A percentile compares a stretch with the other conserved stretches of the same genome.
Evolutionary conservation across 2,329 filamentous ascomycete species (phyloP).

Genomic region (Hymenoscyphus salicellus): DNA sequence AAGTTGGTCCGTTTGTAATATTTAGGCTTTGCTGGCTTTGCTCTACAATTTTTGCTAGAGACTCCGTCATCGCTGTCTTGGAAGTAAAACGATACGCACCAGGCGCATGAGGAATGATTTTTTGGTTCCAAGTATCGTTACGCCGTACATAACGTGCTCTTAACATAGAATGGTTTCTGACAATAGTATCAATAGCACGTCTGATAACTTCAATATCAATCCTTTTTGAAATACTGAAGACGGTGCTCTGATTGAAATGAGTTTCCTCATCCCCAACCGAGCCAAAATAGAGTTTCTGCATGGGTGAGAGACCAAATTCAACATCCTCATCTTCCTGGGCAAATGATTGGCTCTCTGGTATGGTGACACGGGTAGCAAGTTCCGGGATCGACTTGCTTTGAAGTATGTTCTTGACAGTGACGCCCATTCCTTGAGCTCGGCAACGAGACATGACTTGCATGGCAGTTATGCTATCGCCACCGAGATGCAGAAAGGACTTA

Average conservation of each 20-base stretch:
- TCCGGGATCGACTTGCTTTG: conserved; percentile 16
- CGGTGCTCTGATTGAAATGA: conserved; percentile 18
- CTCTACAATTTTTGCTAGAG: conserved; percentile 15
- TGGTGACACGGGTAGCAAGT: conserved; percentile 11
- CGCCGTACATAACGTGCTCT: conserved; percentile 37
- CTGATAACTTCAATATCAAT: background rate
- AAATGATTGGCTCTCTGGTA: background rate
- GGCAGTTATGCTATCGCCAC: conserved; percentile 37
- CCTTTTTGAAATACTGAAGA: background rate
- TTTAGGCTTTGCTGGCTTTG: conserved; percentile 36
- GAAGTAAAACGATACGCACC: conserved; percentile 22
- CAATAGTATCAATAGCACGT: conserved; percentile 34
- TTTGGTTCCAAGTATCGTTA: conserved; percentile 36
- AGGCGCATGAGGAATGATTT: conserved; percentile 29
- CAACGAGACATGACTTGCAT: conserved; percentile 45
- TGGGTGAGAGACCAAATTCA: conserved; percentile 24
- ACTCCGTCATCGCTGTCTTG: background rate
- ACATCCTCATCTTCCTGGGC: conserved; percentile 4
- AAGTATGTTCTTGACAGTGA: conserved; percentile 36
- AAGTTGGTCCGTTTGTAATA: conserved; percentile 18
- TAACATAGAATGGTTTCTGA: conserved; percentile 39
- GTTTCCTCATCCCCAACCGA: conserved; percentile 2
- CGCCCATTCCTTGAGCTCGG: conserved; percentile 27
- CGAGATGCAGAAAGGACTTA: conserved; percentile 38
- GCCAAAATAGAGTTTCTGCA: conserved; percentile 29